A percentile compares a stretch with the other conserved stretches of the same genome.
Evolutionary conservation across 768 basidiomycete species (phyloP).

Genomic region (Xerocomus potaroensis): DNA sequence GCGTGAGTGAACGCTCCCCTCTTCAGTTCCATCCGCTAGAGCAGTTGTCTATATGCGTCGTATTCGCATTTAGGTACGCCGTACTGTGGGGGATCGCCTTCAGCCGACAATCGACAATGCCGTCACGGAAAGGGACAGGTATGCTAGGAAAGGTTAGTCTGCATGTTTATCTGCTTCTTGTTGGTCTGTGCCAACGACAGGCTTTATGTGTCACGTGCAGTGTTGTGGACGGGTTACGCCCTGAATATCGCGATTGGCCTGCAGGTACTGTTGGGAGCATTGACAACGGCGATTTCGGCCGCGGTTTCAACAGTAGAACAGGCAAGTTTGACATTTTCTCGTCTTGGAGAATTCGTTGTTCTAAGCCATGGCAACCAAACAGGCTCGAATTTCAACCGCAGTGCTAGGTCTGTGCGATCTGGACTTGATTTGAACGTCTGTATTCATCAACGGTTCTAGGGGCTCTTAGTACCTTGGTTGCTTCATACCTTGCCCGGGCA

Average conservation of each 20-base stretch:
- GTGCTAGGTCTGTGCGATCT: conserved; percentile 33
- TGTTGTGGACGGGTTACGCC: conserved; percentile 27
- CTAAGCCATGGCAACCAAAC: background rate
- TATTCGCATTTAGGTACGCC: conserved; percentile 23
- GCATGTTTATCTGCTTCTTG: conserved; percentile 4
- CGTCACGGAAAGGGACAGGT: conserved; percentile 41
- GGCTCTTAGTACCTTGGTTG: conserved; percentile 62
- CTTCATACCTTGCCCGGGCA: conserved; percentile 67
- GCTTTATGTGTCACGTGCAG: conserved; percentile 15
- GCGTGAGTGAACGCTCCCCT: no score
- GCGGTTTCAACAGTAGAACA: conserved; percentile 37
- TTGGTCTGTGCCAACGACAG: conserved; percentile 10
- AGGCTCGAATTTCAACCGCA: conserved; percentile 38
- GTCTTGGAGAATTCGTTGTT: no score
- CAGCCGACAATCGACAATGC: conserved; percentile 50
- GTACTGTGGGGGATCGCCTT: conserved; percentile 49
- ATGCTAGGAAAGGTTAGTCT: conserved; percentile 17
- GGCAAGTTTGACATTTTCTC: conserved; percentile 28
- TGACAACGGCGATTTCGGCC: conserved; percentile 64
- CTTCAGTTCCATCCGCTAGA: no score
- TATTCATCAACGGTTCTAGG: conserved; percentile 33
- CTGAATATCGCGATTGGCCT: conserved; percentile 52
- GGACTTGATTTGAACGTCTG: background rate
- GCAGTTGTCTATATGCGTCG: background rate
- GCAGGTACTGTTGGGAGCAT: conserved; percentile 60